These are phyloP conservation scores for Mallotus japonicus DNA, from an alignment of 441 rosid genomes.

Conservation along the genomic window DNA sequence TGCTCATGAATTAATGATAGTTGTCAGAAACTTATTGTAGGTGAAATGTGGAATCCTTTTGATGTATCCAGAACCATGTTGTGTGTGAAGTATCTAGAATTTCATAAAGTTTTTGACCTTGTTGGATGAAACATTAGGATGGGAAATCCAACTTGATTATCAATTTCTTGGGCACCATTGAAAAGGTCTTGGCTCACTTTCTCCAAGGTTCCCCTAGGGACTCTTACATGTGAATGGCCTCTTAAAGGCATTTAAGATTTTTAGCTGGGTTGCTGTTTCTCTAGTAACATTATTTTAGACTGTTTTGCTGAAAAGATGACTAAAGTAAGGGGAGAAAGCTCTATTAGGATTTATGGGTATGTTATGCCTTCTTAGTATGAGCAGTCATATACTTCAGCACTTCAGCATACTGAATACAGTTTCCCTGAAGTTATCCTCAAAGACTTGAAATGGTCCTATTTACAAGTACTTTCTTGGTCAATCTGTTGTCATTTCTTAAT, in stretches of 20 bases:
- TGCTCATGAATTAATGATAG: background rate
- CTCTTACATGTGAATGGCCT: background rate
- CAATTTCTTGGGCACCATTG: background rate
- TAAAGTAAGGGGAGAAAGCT: background rate
- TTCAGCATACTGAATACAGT: background rate
- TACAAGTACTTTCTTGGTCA: background rate
- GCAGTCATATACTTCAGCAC: background rate
- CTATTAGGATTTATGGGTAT: background rate
- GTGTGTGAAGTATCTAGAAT: background rate
- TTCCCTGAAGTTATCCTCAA: background rate
- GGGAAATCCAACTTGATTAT: background rate
- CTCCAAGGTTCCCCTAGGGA: background rate
- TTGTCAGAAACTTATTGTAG: background rate
- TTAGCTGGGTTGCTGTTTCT: background rate
- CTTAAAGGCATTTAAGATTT: background rate
- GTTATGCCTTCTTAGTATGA: background rate
- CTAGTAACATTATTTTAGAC: background rate
- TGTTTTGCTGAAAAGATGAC: background rate
- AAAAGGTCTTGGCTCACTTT: background rate
- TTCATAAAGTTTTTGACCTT: background rate
- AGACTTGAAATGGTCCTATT: background rate
- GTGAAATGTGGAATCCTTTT: no score
- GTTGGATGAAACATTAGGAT: background rate
- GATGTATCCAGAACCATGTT: background rate
- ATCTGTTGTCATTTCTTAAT: no score